Evolutionary conservation across 2,329 filamentous ascomycete species (phyloP).

Genomic region (Aspergillus ochraceoroseus): DNA sequence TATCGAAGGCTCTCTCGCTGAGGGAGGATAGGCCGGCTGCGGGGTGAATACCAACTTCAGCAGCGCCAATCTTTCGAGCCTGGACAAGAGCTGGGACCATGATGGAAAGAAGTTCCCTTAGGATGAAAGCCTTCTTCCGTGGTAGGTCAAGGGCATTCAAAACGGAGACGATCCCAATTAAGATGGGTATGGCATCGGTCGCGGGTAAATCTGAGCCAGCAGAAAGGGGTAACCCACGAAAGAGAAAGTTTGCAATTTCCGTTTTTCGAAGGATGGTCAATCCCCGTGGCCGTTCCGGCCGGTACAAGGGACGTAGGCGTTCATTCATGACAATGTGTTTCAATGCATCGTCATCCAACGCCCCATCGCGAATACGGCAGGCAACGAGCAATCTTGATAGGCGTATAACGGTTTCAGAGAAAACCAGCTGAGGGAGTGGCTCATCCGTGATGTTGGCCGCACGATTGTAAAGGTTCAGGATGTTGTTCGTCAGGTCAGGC

Average conservation of each 20-base stretch:
- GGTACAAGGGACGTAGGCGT: slow-evolving; percentile 35
- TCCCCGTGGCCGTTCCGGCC: slow-evolving; percentile 35
- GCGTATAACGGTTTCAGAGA: slow-evolving; percentile 55
- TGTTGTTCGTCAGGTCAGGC: slow-evolving; percentile 54
- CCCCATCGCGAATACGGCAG: slow-evolving; percentile 49
- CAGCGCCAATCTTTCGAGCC: slow-evolving; percentile 84
- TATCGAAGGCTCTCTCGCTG: slow-evolving; percentile 49
- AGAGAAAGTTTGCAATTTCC: slow-evolving; percentile 61
- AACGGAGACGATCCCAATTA: slow-evolving; percentile 84
- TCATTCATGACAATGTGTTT: slow-evolving; percentile 57
- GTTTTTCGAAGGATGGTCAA: slow-evolving; percentile 51
- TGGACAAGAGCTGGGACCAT: slow-evolving; percentile 82
- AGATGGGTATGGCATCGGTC: slow-evolving; percentile 69
- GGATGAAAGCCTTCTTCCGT: slow-evolving; percentile 84
- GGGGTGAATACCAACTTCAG: slow-evolving; percentile 94
- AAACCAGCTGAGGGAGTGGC: slow-evolving; percentile 50
- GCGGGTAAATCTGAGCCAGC: slow-evolving; percentile 59
- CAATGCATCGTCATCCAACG: slow-evolving; percentile 48
- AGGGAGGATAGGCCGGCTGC: slow-evolving; percentile 77
- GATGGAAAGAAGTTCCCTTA: slow-evolving; percentile 77
- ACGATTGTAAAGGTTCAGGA: slow-evolving; percentile 53
- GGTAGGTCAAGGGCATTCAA: slow-evolving; percentile 72
- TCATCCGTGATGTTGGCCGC: slow-evolving; percentile 51
- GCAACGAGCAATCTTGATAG: slow-evolving; percentile 51
- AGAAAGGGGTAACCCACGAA: slow-evolving; percentile 65